phyloP scores from a whole-genome alignment of 2,329 filamentous ascomycete genomes.

The Exserohilum rostratum region DNA sequence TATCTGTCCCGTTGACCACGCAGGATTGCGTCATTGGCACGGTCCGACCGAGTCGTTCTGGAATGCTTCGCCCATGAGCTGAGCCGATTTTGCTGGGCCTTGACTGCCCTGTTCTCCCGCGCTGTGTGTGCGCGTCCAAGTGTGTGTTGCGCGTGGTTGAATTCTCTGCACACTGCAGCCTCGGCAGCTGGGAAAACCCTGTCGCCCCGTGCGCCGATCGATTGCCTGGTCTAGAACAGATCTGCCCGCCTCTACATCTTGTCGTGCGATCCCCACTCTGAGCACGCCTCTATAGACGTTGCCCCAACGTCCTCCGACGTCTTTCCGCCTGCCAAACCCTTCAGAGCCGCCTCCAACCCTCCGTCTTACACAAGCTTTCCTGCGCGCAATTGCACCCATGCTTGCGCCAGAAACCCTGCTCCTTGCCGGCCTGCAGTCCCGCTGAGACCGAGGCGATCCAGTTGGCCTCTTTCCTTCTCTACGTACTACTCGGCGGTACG shows the following conservation, averaged over 20 bases:
- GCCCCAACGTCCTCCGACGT: not conserved
- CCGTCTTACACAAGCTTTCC: not conserved
- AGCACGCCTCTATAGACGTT: constrained; percentile 17
- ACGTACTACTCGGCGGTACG: not conserved
- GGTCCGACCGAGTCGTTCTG: constrained; percentile 22
- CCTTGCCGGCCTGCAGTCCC: constrained; percentile 6
- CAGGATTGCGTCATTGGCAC: constrained; percentile 20
- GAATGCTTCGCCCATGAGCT: constrained; percentile 12
- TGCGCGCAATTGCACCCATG: constrained; percentile 8
- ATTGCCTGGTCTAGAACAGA: constrained; percentile 26
- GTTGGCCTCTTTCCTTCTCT: not conserved
- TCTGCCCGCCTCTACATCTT: constrained; percentile 21
- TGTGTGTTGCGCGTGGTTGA: constrained; percentile 2
- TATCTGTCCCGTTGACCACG: constrained; percentile 7
- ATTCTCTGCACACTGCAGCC: constrained; percentile 1
- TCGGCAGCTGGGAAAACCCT: not conserved
- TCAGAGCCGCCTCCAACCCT: constrained; percentile 3
- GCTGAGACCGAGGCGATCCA: constrained; percentile 5
- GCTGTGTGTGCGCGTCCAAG: constrained; percentile 1
- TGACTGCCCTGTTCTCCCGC: not conserved
- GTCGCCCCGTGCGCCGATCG: constrained; percentile 6
- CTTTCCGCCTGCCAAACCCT: constrained; percentile 5
- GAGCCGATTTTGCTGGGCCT: constrained; percentile 5
- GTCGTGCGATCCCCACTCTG: constrained; percentile 17
- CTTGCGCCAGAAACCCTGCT: not conserved